A percentile compares a stretch with the other conserved stretches of the same genome.
These are phyloP conservation scores for Cordyceps farinosa DNA, from an alignment of 2,329 filamentous ascomycete species.

Conservation along the genomic window DNA sequence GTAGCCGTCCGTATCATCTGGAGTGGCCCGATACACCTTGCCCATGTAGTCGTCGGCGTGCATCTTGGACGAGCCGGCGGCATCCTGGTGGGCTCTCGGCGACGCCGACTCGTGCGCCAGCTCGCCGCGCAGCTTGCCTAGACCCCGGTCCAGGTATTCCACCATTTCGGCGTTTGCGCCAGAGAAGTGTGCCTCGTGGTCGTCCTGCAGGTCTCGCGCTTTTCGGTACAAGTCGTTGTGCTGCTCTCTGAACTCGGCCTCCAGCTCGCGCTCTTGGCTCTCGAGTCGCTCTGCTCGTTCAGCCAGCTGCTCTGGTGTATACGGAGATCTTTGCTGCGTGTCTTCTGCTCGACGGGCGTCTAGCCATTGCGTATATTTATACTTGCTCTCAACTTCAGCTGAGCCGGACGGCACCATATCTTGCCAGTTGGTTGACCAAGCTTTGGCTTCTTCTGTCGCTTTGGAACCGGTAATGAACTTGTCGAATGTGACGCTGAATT, in stretches of 20 bases:
- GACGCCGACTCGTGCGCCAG: not conserved
- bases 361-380: constrained; percentile 45
- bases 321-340: constrained; percentile 34
- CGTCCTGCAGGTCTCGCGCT: constrained; percentile 35
- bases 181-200: constrained; percentile 31
- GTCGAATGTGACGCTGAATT: constrained; percentile 52
- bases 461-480: constrained; percentile 45
- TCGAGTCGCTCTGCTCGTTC: constrained; percentile 41
- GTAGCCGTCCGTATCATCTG: constrained; percentile 33
- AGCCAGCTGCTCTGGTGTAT: constrained; percentile 35
- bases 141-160: constrained; percentile 45
- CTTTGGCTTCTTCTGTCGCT: constrained; percentile 39
- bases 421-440: constrained; percentile 34
- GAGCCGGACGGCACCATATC: constrained; percentile 11
- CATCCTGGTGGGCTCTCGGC: not conserved
- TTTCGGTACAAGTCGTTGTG: constrained; percentile 47
- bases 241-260: constrained; percentile 44
- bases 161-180: constrained; percentile 46
- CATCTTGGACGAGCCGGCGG: constrained; percentile 29
- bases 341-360: constrained; percentile 42
- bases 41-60: constrained; percentile 30
- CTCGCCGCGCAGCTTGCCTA: constrained; percentile 40
- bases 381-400: constrained; percentile 30
- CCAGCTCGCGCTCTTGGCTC: constrained; percentile 46
- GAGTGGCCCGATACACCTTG: constrained; percentile 22